Conservation (phyloP, 202 grass and related monocot genomes). For the Thinopyrum obtusiflorum region DNA sequence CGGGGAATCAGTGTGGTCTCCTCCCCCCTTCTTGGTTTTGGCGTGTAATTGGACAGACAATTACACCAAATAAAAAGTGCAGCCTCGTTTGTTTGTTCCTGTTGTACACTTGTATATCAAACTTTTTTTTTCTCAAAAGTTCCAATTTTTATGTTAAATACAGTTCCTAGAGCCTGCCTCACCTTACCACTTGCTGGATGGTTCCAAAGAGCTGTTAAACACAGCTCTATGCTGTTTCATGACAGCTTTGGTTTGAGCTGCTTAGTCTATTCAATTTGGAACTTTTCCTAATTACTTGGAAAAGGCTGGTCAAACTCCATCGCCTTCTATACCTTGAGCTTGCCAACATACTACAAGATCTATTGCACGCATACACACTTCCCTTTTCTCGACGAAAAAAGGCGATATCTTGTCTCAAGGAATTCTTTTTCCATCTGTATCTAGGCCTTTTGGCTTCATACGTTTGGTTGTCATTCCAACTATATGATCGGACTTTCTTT, state of each 20-base stretch:
- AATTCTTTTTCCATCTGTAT: neutral
- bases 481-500: neutral
- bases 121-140: neutral
- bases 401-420: neutral
- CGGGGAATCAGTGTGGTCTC: neutral
- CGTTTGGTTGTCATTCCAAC: neutral
- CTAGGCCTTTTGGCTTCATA: neutral
- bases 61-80: neutral
- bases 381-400: neutral
- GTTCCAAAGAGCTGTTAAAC: conserved; percentile 9
- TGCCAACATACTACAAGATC: conserved; percentile 2
- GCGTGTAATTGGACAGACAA: neutral
- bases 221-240: conserved; percentile 13
- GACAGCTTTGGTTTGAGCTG: conserved; percentile 6
- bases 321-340: neutral
- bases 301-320: conserved; percentile 42
- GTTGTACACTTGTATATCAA: neutral
- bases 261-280: conserved; percentile 22
- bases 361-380: neutral
- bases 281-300: neutral
- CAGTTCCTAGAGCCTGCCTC: conserved; percentile 19
- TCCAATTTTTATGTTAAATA: neutral
- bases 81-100: conserved; percentile 1
- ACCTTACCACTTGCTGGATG: conserved; percentile 2
- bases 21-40: neutral